phyloP scores from a whole-genome alignment of 345 rosid genomes.

The Lepidium africanum region DNA sequence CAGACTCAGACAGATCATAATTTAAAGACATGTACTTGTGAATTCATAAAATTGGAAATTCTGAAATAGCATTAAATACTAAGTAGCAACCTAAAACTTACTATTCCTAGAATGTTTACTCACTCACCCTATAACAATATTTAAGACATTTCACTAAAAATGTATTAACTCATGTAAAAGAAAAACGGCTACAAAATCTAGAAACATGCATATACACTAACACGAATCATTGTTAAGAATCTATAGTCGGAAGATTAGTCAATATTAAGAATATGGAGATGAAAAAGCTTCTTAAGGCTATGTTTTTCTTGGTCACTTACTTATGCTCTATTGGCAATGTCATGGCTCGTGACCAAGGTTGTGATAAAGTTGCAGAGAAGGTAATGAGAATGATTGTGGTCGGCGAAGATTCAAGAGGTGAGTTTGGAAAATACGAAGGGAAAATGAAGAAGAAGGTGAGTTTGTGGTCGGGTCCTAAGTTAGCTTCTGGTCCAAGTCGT shows the following conservation, averaged over 20 bases:
- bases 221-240: neutral
- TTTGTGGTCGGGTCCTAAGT: neutral
- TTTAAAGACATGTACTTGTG: neutral
- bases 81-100: slow-evolving; percentile 14
- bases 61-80: slow-evolving; percentile 5
- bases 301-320: neutral
- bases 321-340: neutral
- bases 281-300: slow-evolving; percentile 6
- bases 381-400: neutral
- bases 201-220: neutral
- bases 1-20: slow-evolving; percentile 13
- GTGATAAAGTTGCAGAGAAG: neutral
- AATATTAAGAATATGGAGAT: neutral
- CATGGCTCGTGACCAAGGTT: neutral
- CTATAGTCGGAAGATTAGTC: neutral
- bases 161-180: neutral
- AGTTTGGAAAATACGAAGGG: neutral
- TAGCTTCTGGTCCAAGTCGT: slow-evolving; percentile 25
- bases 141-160: neutral
- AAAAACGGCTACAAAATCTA: neutral
- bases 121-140: neutral
- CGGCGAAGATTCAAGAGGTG: neutral
- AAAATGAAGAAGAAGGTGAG: neutral
- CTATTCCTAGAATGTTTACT: neutral
- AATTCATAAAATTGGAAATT: slow-evolving; percentile 6